These are phyloP conservation scores for Talaromyces sp. DNA, from an alignment of 2,329 filamentous ascomycete species.

Conservation along the genomic window DNA sequence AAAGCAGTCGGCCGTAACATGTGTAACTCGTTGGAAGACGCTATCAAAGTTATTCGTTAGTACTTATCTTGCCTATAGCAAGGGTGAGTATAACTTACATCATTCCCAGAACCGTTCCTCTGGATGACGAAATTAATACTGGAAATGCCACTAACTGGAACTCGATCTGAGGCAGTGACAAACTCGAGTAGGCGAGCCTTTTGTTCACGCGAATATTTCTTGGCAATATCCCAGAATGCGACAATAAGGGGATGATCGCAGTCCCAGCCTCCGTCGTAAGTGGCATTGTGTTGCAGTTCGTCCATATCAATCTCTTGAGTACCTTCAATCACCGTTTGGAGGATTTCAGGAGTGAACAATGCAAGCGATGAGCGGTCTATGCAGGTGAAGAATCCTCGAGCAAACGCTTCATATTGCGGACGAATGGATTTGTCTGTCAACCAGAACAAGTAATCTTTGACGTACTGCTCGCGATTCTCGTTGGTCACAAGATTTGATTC, in stretches of 20 bases:
- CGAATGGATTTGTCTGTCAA: slow-evolving; percentile 71
- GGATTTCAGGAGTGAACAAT: slow-evolving; percentile 63
- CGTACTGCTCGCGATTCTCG: slow-evolving; percentile 70
- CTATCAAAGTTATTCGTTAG: slow-evolving; percentile 20
- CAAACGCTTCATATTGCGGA: slow-evolving; percentile 75
- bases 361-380: slow-evolving; percentile 64
- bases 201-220: slow-evolving; percentile 59
- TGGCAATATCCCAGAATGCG: slow-evolving; percentile 80
- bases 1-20: slow-evolving; percentile 80
- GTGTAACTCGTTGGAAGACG: slow-evolving; percentile 80
- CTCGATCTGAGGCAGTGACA: slow-evolving; percentile 84
- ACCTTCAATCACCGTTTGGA: slow-evolving; percentile 80
- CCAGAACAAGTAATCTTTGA: slow-evolving; percentile 79
- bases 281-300: slow-evolving; percentile 64
- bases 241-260: slow-evolving; percentile 62
- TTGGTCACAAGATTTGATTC: slow-evolving; percentile 73
- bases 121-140: slow-evolving; percentile 81
- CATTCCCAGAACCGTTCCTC: slow-evolving; percentile 62
- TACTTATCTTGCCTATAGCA: neutral
- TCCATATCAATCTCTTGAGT: slow-evolving; percentile 71
- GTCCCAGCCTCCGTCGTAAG: slow-evolving; percentile 76
- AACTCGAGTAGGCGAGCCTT: slow-evolving; percentile 80
- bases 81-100: slow-evolving; percentile 28
- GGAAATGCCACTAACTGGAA: slow-evolving; percentile 79
- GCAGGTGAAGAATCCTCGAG: slow-evolving; percentile 71